These are phyloP conservation scores for Fistulinella cinereoalba DNA, from an alignment of 1,284 basidiomycete species.

Conservation along the genomic window DNA sequence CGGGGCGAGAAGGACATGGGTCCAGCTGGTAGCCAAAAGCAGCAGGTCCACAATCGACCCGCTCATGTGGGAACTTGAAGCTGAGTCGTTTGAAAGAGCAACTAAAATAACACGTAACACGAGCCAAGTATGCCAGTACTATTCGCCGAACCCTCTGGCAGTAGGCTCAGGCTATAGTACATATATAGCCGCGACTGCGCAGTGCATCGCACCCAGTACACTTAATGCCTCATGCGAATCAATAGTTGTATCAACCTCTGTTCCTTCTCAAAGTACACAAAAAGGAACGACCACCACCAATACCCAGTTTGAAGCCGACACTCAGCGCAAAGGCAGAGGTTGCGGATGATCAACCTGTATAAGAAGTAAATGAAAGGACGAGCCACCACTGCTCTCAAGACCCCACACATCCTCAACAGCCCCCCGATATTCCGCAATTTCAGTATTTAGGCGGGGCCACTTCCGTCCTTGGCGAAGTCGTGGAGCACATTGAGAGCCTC, in stretches of 20 bases:
- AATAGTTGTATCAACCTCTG: conserved; percentile 49
- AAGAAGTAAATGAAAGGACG: conserved; percentile 32
- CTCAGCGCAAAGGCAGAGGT: conserved; percentile 34
- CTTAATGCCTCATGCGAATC: no score
- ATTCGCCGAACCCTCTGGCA: no score
- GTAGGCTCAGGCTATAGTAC: no score
- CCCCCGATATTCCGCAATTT: background rate
- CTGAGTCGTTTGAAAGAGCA: no score
- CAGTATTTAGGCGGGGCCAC: background rate
- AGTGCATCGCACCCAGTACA: no score
- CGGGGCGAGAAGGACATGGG: conserved; percentile 75
- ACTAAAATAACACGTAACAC: no score
- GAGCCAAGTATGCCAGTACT: no score
- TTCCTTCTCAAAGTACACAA: conserved; percentile 59
- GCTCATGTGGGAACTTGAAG: no score
- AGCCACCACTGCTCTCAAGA: conserved; percentile 31
- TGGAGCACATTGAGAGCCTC: conserved; percentile 83
- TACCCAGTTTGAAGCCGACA: conserved; percentile 39
- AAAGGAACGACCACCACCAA: conserved; percentile 52
- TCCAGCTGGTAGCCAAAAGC: conserved; percentile 54
- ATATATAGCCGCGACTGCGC: no score
- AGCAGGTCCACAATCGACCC: conserved; percentile 48
- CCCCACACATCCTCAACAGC: conserved; percentile 12
- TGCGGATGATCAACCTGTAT: conserved; percentile 36
- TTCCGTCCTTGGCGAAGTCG: conserved; percentile 67